Evolutionary conservation across 1,284 basidiomycete genomes (phyloP).

Genomic region (Heterobasidion irregulare): DNA sequence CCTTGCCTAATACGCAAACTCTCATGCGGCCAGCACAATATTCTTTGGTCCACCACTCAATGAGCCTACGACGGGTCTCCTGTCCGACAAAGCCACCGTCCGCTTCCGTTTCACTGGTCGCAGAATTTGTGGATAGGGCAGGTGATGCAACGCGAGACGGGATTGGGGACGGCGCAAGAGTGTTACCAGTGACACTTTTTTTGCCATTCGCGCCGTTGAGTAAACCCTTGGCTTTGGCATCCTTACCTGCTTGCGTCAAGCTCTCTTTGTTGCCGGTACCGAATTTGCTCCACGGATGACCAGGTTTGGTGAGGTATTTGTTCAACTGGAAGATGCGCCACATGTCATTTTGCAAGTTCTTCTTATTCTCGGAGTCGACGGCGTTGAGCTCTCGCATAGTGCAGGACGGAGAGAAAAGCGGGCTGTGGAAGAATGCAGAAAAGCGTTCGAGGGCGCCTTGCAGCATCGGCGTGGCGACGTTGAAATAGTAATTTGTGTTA

Average conservation of each 20-base stretch:
- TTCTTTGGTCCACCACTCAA: conserved; percentile 92
- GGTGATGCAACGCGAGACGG: conserved; percentile 57
- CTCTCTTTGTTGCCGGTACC: conserved; percentile 88
- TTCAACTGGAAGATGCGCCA: conserved; percentile 98
- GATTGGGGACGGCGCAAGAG: conserved; percentile 34
- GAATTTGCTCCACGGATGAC: conserved; percentile 91
- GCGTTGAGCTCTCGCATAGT: conserved; percentile 94
- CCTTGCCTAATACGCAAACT: conserved; percentile 85
- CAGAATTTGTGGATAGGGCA: conserved; percentile 45
- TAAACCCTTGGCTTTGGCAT: conserved; percentile 35
- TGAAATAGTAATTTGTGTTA: conserved; percentile 95
- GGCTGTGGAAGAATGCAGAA: conserved; percentile 90
- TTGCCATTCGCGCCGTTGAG: not conserved
- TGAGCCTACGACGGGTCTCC: conserved; percentile 84
- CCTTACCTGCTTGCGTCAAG: conserved; percentile 63
- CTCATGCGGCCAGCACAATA: conserved; percentile 96
- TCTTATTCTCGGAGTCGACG: conserved; percentile 97
- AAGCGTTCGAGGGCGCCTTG: conserved; percentile 86
- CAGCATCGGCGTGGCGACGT: conserved; percentile 82
- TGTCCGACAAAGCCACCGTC: conserved; percentile 75
- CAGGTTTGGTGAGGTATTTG: conserved; percentile 77
- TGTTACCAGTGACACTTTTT: conserved; percentile 4
- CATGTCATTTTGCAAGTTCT: conserved; percentile 91
- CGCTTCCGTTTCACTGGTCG: conserved; percentile 48
- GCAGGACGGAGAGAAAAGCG: conserved; percentile 86